A percentile compares a stretch with the other conserved stretches of the same genome.
Conservation (phyloP, 163 green algal genomes). For the Scenedesmus sp. region DNA sequence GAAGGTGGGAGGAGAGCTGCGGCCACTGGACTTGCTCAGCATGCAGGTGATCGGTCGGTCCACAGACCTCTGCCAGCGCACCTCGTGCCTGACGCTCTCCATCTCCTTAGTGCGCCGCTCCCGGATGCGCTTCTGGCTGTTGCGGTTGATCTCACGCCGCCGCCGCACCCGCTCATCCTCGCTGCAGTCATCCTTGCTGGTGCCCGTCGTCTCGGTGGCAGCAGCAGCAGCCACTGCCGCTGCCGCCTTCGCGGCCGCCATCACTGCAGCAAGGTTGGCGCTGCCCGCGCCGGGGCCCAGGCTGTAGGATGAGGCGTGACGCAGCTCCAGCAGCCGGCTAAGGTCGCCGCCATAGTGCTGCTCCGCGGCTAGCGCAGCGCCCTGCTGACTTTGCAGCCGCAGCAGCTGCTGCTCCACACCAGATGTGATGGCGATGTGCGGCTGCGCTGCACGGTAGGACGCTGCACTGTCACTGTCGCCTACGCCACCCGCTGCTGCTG, state of each 20-base stretch:
- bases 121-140: slow-evolving; percentile 62
- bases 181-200: slow-evolving; percentile 43
- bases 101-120: slow-evolving; percentile 59
- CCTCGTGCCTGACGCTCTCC: slow-evolving; percentile 54
- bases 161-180: slow-evolving; percentile 57
- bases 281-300: not conserved
- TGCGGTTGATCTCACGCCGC: slow-evolving; percentile 63
- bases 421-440: not conserved
- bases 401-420: not conserved
- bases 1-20: too few species aligned
- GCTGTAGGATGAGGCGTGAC: slow-evolving; percentile 19
- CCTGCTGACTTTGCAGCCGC: not conserved
- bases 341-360: slow-evolving; percentile 10
- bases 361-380: not conserved
- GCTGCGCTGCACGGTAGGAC: not conserved
- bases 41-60: too few species aligned
- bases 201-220: slow-evolving; percentile 48
- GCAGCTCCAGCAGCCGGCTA: not conserved
- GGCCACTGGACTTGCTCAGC: too few species aligned
- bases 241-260: not conserved
- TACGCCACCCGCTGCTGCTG: slow-evolving; percentile 15
- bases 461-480: slow-evolving; percentile 25
- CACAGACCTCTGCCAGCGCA: slow-evolving; percentile 25
- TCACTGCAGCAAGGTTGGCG: slow-evolving; percentile 24
- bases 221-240: slow-evolving; percentile 15